Percentiles rank a stretch among this genome's conserved stretches.
Evolutionary conservation across 257 asterid species (phyloP).

Genomic region (Primulina tabacum): DNA sequence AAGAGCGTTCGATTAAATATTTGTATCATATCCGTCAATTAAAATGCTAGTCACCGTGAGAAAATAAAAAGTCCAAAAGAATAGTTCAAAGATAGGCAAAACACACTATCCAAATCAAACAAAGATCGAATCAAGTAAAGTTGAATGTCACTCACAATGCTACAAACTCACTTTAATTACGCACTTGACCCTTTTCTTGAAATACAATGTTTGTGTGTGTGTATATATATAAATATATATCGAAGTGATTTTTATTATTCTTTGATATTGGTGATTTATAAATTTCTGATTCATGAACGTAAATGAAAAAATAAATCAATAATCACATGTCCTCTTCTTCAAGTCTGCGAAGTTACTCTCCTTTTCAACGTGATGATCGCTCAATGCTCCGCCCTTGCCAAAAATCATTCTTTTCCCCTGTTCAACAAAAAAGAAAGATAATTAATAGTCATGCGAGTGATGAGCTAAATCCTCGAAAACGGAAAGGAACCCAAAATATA

Average conservation of each 20-base stretch:
- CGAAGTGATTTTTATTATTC: too few species aligned
- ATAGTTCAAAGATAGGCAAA: too few species aligned
- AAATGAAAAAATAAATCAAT: background rate
- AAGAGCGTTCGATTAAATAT: too few species aligned
- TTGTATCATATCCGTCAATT: too few species aligned
- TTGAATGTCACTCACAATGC: background rate
- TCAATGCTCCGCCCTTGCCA: constrained; percentile 27
- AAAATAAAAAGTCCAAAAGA: too few species aligned
- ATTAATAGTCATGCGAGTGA: background rate
- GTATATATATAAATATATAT: too few species aligned
- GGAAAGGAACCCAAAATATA: too few species aligned
- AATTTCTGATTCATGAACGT: background rate
- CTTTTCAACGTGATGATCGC: constrained; percentile 20
- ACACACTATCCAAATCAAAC: background rate
- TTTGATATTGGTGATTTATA: background rate
- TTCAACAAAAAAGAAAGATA: background rate
- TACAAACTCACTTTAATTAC: background rate
- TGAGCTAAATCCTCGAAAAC: too few species aligned
- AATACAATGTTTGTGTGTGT: too few species aligned
- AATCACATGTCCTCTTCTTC: constrained; percentile 43
- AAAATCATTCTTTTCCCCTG: constrained; percentile 37
- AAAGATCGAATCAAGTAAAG: background rate
- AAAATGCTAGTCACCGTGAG: too few species aligned
- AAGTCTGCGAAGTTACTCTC: constrained; percentile 29
- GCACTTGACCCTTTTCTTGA: background rate